These are phyloP conservation scores for Byssothecium circinans DNA, from an alignment of 2,329 filamentous ascomycete genomes.

Conservation along the genomic window DNA sequence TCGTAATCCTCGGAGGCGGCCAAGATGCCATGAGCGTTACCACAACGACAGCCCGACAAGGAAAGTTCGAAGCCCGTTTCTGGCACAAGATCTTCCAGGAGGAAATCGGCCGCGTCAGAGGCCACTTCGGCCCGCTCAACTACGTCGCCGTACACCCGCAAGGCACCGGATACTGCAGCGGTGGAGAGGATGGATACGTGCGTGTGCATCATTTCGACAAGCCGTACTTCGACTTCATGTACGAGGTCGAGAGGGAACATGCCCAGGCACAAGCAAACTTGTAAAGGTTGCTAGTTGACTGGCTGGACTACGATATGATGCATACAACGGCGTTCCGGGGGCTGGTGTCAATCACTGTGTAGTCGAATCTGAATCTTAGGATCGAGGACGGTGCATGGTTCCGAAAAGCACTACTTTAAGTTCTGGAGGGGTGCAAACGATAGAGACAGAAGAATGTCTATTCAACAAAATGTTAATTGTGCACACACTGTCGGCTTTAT, in stretches of 20 bases:
- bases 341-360: slow-evolving; percentile 15
- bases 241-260: slow-evolving; percentile 92
- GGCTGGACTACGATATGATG: slow-evolving; percentile 19
- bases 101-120: slow-evolving; percentile 94
- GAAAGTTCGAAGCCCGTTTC: slow-evolving; percentile 98
- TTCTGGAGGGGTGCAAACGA: too few species aligned
- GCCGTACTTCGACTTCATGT: slow-evolving; percentile 97
- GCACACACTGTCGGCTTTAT: too few species aligned
- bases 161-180: slow-evolving; percentile 89
- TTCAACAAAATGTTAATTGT: too few species aligned
- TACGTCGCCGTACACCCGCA: slow-evolving; percentile 92
- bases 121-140: slow-evolving; percentile 96
- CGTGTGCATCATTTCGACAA: slow-evolving; percentile 98
- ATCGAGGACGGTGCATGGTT: slow-evolving; percentile 1
- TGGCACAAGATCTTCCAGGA: slow-evolving; percentile 99
- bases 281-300: slow-evolving; percentile 26
- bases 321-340: slow-evolving; percentile 43
- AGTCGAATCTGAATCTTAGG: slow-evolving; percentile 18
- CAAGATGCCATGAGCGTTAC: slow-evolving; percentile 99
- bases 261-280: slow-evolving; percentile 43
- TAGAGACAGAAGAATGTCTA: not conserved
- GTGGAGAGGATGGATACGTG: slow-evolving; percentile 98
- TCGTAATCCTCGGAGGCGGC: slow-evolving; percentile 95
- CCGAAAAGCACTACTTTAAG: not conserved
- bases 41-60: slow-evolving; percentile 87